phyloP scores from a whole-genome alignment of 345 rosid species.

The Sisymbrium altissimum region DNA sequence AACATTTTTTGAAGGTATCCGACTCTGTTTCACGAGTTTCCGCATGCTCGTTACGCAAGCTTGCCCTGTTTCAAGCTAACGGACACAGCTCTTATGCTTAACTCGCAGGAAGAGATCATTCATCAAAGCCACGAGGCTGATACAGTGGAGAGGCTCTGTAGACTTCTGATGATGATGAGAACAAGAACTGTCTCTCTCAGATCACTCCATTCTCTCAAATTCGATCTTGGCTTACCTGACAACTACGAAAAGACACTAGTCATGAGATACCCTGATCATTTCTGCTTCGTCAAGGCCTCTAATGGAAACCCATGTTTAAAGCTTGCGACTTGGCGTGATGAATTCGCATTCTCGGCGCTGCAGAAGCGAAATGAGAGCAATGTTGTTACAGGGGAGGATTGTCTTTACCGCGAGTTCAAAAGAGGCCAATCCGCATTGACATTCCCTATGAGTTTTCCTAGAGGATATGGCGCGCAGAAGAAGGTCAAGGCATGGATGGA shows the following conservation, averaged over 20 bases:
- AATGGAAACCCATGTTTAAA: constrained; percentile 53
- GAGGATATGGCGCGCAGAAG: constrained; percentile 91
- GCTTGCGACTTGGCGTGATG: constrained; percentile 62
- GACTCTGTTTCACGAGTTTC: constrained; percentile 85
- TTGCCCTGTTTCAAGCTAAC: constrained; percentile 87
- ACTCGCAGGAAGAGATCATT: constrained; percentile 71
- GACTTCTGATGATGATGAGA: constrained; percentile 88
- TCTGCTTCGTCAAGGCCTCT: constrained; percentile 54
- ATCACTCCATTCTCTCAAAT: constrained; percentile 71
- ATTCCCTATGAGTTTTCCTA: constrained; percentile 83
- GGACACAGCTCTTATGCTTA: constrained; percentile 71
- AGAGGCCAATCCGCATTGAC: constrained; percentile 64
- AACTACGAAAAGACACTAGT: constrained; percentile 61
- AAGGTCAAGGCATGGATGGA: constrained; percentile 97
- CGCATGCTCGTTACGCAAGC: constrained; percentile 71
- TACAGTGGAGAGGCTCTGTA: constrained; percentile 77
- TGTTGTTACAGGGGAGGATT: constrained; percentile 40
- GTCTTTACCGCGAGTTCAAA: constrained; percentile 59
- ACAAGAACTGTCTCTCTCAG: constrained; percentile 56
- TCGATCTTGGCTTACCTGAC: constrained; percentile 87
- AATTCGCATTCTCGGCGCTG: constrained; percentile 66
- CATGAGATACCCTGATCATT: constrained; percentile 63
- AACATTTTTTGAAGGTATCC: constrained; percentile 58
- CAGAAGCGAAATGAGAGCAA: constrained; percentile 52
- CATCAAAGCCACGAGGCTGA: constrained; percentile 59